A percentile compares a stretch with the other conserved stretches of the same genome.
Conservation (phyloP, 208 protist genomes). For the Crithidia mellificae region DNA sequence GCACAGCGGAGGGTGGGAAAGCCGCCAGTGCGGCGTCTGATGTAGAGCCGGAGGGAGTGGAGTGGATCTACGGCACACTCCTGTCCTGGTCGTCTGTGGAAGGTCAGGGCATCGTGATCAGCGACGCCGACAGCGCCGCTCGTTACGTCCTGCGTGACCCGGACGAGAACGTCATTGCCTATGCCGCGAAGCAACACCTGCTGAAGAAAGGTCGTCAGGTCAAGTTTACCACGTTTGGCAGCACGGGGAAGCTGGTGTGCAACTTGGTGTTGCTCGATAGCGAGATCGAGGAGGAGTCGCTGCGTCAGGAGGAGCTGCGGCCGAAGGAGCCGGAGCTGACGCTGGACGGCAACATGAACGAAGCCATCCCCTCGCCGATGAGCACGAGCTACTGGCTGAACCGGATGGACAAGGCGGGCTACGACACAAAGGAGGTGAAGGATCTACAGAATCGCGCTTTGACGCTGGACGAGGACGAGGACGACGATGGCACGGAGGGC, state of each 20-base stretch:
- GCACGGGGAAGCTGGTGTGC: constrained; percentile 62
- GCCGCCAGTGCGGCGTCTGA: not conserved
- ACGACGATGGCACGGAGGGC: constrained; percentile 51
- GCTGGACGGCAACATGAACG: constrained; percentile 70
- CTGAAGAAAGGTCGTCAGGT: constrained; percentile 70
- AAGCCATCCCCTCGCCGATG: constrained; percentile 86
- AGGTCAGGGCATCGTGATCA: constrained; percentile 84
- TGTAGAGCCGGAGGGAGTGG: constrained; percentile 39
- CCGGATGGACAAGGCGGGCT: constrained; percentile 83
- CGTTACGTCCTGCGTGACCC: constrained; percentile 86
- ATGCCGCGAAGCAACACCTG: constrained; percentile 39
- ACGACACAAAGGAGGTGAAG: constrained; percentile 81
- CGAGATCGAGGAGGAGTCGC: constrained; percentile 58
- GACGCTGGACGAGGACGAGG: constrained; percentile 67
- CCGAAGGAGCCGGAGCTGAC: constrained; percentile 45
- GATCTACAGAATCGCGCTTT: constrained; percentile 71
- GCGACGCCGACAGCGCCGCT: constrained; percentile 36
- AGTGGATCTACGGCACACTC: constrained; percentile 67
- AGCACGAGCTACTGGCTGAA: constrained; percentile 88
- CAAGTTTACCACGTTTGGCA: constrained; percentile 74
- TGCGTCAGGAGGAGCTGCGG: constrained; percentile 56
- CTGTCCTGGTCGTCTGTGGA: constrained; percentile 74
- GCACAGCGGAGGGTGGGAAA: not conserved
- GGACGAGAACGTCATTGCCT: constrained; percentile 71
- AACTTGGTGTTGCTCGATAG: constrained; percentile 67